These are phyloP conservation scores for Xylariaceae sp. DNA, from an alignment of 2,329 filamentous ascomycete genomes.

Conservation along the genomic window DNA sequence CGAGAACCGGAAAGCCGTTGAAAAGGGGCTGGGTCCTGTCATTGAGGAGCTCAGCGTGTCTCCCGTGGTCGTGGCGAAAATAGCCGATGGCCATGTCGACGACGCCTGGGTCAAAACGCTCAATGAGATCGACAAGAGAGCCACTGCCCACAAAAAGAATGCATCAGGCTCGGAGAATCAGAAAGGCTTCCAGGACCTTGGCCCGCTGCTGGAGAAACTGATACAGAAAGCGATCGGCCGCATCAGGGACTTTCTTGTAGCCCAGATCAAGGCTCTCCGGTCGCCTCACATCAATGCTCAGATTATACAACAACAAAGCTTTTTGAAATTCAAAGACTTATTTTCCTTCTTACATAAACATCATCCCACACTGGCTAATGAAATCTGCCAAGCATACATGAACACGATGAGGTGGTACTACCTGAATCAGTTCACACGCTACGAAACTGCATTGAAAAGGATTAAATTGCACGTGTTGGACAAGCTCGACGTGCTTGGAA, in stretches of 20 bases:
- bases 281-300: slow-evolving; percentile 97
- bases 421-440: slow-evolving; percentile 82
- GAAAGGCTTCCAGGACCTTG: slow-evolving; percentile 79
- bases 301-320: slow-evolving; percentile 89
- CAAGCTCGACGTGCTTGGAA: slow-evolving; percentile 76
- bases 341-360: slow-evolving; percentile 81
- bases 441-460: slow-evolving; percentile 77
- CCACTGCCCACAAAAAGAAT: slow-evolving; percentile 66
- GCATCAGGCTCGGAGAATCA: slow-evolving; percentile 56
- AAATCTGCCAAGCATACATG: slow-evolving; percentile 90
- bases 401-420: slow-evolving; percentile 99
- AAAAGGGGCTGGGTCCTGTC: slow-evolving; percentile 79
- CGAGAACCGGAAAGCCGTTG: slow-evolving; percentile 84
- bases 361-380: slow-evolving; percentile 77
- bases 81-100: slow-evolving; percentile 84
- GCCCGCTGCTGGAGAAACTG: slow-evolving; percentile 79
- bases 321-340: slow-evolving; percentile 83
- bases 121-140: slow-evolving; percentile 71
- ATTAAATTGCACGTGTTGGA: slow-evolving; percentile 80
- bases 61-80: slow-evolving; percentile 76
- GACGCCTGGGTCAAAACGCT: slow-evolving; percentile 82
- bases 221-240: slow-evolving; percentile 88
- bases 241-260: slow-evolving; percentile 89
- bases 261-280: slow-evolving; percentile 88
- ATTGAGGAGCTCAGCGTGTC: slow-evolving; percentile 91